Evolutionary conservation across 108 stramenopile species (phyloP).

Genomic region (Pinguiococcus pyrenoidosus): DNA sequence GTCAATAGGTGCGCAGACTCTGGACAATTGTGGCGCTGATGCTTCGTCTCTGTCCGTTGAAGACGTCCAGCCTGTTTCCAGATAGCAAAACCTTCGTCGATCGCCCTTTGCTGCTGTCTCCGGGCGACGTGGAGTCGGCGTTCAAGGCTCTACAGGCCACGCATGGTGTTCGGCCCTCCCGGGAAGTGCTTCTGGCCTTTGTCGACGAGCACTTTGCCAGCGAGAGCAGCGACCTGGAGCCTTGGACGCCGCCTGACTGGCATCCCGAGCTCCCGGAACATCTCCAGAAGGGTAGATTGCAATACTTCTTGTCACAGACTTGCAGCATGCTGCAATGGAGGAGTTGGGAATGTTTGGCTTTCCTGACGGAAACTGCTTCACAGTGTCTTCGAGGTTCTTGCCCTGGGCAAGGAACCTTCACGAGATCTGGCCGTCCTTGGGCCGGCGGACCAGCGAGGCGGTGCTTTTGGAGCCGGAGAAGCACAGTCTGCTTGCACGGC

Average conservation of each 20-base stretch:
- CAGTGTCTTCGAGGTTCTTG: neutral
- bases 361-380: too few species aligned
- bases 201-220: neutral
- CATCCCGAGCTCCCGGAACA: neutral
- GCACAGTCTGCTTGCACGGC: neutral
- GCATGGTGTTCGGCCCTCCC: neutral
- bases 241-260: neutral
- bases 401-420: neutral
- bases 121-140: neutral
- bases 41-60: too few species aligned
- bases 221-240: neutral
- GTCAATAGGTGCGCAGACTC: too few species aligned
- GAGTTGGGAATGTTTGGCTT: too few species aligned
- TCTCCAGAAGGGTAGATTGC: neutral
- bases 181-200: neutral
- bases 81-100: conserved; percentile 23
- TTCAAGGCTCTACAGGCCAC: too few species aligned
- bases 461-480: neutral
- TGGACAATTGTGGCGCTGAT: too few species aligned
- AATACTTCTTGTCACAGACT: too few species aligned
- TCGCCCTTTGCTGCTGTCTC: neutral
- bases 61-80: too few species aligned
- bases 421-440: neutral
- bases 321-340: too few species aligned
- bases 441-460: neutral